These are phyloP conservation scores for Dendrocalamus latiflorus DNA, from an alignment of 202 grass and related monocot genomes.

Conservation along the genomic window DNA sequence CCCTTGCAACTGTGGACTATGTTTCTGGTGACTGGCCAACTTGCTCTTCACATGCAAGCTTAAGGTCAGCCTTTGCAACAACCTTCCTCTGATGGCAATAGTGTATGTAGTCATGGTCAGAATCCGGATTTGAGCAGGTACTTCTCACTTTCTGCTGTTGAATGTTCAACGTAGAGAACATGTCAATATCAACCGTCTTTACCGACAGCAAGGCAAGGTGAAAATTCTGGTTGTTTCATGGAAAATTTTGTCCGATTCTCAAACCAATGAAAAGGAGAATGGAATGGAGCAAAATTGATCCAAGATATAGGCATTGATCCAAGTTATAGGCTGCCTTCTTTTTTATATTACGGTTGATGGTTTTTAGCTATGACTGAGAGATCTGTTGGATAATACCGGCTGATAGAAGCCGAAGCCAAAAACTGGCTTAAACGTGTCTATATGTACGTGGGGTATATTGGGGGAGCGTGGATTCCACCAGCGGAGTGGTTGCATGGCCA, in stretches of 20 bases:
- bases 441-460: too few species aligned
- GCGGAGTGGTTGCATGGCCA: too few species aligned
- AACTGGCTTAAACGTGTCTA: too few species aligned
- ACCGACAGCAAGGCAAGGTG: background rate
- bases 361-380: too few species aligned
- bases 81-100: background rate
- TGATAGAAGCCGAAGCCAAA: too few species aligned
- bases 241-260: background rate
- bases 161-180: background rate
- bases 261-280: background rate
- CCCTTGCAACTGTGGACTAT: background rate
- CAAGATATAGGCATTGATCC: too few species aligned
- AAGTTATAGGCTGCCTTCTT: too few species aligned
- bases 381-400: too few species aligned
- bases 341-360: too few species aligned
- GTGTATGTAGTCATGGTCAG: constrained; percentile 4
- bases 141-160: background rate
- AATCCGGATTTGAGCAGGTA: background rate
- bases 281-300: background rate
- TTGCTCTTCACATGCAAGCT: constrained; percentile 10
- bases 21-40: constrained; percentile 4
- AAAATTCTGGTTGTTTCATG: background rate
- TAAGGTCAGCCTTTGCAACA: constrained; percentile 19
- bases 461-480: too few species aligned
- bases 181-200: background rate